Evolutionary conservation across 2,329 filamentous ascomycete genomes (phyloP), one percentile per base, ranked within the genome.

Genomic region (Colletotrichum sansevieriae): DNA sequence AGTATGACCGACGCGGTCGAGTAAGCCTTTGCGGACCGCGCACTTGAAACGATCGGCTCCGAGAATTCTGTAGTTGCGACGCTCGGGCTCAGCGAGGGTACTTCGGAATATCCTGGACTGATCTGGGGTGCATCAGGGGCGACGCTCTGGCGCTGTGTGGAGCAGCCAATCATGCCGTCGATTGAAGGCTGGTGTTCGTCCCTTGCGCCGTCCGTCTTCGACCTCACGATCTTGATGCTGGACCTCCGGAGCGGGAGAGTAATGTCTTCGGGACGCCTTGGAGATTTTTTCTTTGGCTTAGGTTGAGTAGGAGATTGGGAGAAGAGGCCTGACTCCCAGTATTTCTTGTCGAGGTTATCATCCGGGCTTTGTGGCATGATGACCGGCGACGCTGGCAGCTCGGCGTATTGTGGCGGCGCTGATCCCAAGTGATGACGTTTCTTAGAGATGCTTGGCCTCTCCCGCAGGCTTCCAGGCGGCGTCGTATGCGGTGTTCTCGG

Each of bases 31-130:
- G 77, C 76, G 2, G 76, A 76, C 63, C 75, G 73, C n/a, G 78
- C 78, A 63, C 76, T 76, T 5, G 76, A 70, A 2, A 77, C 51
- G n/a, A 75, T 74, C 1, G 78, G 76, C 11, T 78, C 78, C 1
- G 75, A 78, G 22, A 68, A 35, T 3, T 73, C 74, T 12, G 73
- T 75, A 4, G 77, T 77, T n/a, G 73, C 70, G 22, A 80, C 71
- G 68, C 79, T 80, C 25, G 77, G 76, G 7, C 76, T 72, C 11
- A 78, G 73, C 10, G 78, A 80, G 9, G 63, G 56, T 4, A 58
- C 64, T 5, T 74, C 67, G 9, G 67, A 70, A 74, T 6, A 70
- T 39, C 3, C 61, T 49, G 63, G 62, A 18, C 55, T 64, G 6
- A 70, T 60, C 47, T 65, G 65, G 3, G 70, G 64, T 3, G 10